Percentiles rank a stretch among this genome's conserved stretches.
Evolutionary conservation across 2,329 filamentous ascomycete species (phyloP).

Genomic region (Hypoxylon sp.): DNA sequence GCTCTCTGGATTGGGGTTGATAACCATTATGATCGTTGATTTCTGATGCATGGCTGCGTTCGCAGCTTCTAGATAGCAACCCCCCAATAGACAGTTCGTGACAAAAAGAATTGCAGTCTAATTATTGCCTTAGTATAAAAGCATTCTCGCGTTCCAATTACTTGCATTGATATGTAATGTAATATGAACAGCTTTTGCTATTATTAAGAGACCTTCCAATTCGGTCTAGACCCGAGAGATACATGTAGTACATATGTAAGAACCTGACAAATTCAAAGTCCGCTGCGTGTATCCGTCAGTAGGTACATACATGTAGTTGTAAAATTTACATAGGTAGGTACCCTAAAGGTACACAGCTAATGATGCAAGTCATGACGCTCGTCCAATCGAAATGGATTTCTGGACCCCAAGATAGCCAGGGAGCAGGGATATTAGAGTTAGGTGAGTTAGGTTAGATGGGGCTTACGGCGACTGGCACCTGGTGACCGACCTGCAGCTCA

Average conservation of each 20-base stretch:
- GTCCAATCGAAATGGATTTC: conserved; percentile 35
- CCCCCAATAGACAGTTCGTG: conserved; percentile 53
- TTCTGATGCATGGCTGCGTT: conserved; percentile 53
- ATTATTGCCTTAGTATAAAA: conserved; percentile 34
- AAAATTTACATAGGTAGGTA: conserved; percentile 38
- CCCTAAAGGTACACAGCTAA: conserved; percentile 25
- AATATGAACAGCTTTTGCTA: background rate
- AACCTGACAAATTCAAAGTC: conserved; percentile 28
- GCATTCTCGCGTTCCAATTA: conserved; percentile 15
- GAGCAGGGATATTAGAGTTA: conserved; percentile 34
- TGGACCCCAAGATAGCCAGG: conserved; percentile 33
- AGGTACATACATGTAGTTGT: background rate
- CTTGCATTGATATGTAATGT: background rate
- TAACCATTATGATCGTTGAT: conserved; percentile 48
- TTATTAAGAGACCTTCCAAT: conserved; percentile 1
- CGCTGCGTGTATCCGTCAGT: conserved; percentile 21
- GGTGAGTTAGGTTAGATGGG: conserved; percentile 33
- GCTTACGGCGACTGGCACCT: conserved; percentile 30
- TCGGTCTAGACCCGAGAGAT: background rate
- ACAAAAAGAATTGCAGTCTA: conserved; percentile 48
- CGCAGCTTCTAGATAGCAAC: conserved; percentile 56
- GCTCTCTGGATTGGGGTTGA: conserved; percentile 49
- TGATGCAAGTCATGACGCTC: conserved; percentile 40
- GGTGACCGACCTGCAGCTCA: conserved; percentile 30
- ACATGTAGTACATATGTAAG: background rate